Conservation (phyloP, 75 land plant genomes). For the Cryptomeria japonica region DNA sequence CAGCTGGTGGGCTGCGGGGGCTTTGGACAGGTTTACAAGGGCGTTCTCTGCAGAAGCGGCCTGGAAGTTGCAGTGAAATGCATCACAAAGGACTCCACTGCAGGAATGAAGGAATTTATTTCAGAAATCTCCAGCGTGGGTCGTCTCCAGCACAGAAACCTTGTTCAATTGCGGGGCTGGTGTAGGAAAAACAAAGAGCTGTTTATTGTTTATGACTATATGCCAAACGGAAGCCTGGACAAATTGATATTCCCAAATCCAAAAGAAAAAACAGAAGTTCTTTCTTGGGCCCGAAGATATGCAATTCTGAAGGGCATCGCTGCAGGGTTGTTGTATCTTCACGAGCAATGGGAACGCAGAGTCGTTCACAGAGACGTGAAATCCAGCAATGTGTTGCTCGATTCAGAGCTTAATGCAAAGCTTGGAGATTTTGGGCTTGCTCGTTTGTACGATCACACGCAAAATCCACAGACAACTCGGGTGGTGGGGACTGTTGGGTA, state of each 20-base stretch:
- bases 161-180: conserved; percentile 29
- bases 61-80: conserved; percentile 32
- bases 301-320: conserved; percentile 7
- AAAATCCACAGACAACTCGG: conserved; percentile 26
- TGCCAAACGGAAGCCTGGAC: conserved; percentile 29
- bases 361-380: conserved; percentile 32
- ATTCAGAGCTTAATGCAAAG: neutral
- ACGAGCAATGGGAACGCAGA: conserved; percentile 8
- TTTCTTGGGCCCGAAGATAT: neutral
- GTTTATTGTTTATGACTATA: conserved; percentile 29
- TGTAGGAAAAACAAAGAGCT: conserved; percentile 25
- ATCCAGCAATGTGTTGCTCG: conserved; percentile 19
- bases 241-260: conserved; percentile 13
- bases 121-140: conserved; percentile 26
- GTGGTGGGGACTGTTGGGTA: conserved; percentile 27
- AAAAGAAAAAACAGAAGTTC: neutral
- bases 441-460: conserved; percentile 15
- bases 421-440: conserved; percentile 22
- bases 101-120: conserved; percentile 31
- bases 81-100: conserved; percentile 22
- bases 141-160: conserved; percentile 25
- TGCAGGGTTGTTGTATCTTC: conserved; percentile 12
- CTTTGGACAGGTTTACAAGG: conserved; percentile 22
- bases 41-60: conserved; percentile 8
- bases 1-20: conserved; percentile 15